phyloP scores from a whole-genome alignment of 2,329 filamentous ascomycete genomes.

The Mariannaea sp. region DNA sequence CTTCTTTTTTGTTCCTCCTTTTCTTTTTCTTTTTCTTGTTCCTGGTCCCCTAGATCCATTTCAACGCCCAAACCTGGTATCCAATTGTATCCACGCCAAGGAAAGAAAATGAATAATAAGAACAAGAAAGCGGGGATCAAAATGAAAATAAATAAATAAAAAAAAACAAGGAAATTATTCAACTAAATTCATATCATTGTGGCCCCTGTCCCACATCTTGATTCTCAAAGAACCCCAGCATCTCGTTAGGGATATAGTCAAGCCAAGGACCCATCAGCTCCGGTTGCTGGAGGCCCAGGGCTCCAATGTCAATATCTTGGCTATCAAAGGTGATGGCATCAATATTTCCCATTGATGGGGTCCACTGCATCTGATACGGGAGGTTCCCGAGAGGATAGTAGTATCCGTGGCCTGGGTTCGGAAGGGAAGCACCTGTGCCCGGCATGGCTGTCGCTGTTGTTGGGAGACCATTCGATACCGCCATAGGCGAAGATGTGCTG shows the following conservation, averaged over 20 bases:
- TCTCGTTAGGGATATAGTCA: conserved; percentile 71
- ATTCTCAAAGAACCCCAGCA: conserved; percentile 60
- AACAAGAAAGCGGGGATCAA: too few relatives aligned
- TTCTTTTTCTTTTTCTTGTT: too few relatives aligned
- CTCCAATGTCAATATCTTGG: conserved; percentile 76
- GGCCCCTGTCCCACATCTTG: conserved; percentile 37
- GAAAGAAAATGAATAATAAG: too few relatives aligned
- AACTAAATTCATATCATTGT: neutral
- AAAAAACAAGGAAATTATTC: conserved; percentile 2
- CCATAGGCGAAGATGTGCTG: conserved; percentile 49
- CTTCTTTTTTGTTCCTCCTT: too few relatives aligned
- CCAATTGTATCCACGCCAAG: neutral
- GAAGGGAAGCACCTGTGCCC: conserved; percentile 21
- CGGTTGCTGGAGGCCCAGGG: conserved; percentile 60
- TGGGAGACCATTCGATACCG: conserved; percentile 39
- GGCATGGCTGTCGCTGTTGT: conserved; percentile 23
- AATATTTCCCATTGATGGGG: conserved; percentile 42
- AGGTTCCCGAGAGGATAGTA: conserved; percentile 38
- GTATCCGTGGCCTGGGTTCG: conserved; percentile 34
- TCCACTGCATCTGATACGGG: conserved; percentile 40
- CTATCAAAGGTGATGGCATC: conserved; percentile 73
- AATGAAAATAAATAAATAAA: too few relatives aligned
- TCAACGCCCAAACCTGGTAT: conserved; percentile 14
- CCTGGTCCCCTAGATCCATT: conserved; percentile 10
- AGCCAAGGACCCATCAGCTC: conserved; percentile 75